Base-by-base conservation (phyloP, 2,329 filamentous ascomycete species). In the Arthrobotrys iridis region DNA sequence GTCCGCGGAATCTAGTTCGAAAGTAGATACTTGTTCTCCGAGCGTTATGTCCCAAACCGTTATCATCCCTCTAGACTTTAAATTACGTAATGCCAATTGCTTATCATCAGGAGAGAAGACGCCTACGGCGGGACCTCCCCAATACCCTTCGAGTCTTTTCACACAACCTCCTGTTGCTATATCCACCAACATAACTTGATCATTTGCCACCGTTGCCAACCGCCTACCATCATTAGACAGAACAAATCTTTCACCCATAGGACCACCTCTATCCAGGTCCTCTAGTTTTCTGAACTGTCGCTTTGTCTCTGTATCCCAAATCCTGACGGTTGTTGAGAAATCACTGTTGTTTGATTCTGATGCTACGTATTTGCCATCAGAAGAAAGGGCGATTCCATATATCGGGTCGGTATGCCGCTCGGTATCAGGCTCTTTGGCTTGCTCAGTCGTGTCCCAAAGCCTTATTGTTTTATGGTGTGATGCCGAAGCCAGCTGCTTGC, bases 101-200 rank as follows among this genome's bases (percentile, higher is more conserved):
- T 94, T 92, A 67, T 93, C 94, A 82, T 97, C 93, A 5, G 94
- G 94, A 28, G 94, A 98, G 82, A 99, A 97, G 77, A 95, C 95
- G 26, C 18, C n/a, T 33, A 15, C 30, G 18, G 13, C 6, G 24
- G 58, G 4, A 22, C 3, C 35, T 24, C 11, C 20, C 15, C 41
- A 24, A 18, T 4, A 10, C 4, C 10, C 28, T 4, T 26, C 18
- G 3, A 15, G 11, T 26, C 18, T 15, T 8, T 13, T 26, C 20
- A 26, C 43, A 46, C 11, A 11, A 3, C 13, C 43, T 26, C 6
- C 7, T 7, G 11, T 4, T 6, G 10, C 4, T 37, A 37, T 37
- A 50, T 74, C 62, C 68, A 45, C 58, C 20, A 67, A 26, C 13
- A 46, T 30, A 13, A 73, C 46, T 15, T 24, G 57, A 18, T 59